A percentile compares a stretch with the other conserved stretches of the same genome.
Evolutionary conservation across 106 monocot genomes (phyloP).

Genomic region (Dendrobium catenatum): DNA sequence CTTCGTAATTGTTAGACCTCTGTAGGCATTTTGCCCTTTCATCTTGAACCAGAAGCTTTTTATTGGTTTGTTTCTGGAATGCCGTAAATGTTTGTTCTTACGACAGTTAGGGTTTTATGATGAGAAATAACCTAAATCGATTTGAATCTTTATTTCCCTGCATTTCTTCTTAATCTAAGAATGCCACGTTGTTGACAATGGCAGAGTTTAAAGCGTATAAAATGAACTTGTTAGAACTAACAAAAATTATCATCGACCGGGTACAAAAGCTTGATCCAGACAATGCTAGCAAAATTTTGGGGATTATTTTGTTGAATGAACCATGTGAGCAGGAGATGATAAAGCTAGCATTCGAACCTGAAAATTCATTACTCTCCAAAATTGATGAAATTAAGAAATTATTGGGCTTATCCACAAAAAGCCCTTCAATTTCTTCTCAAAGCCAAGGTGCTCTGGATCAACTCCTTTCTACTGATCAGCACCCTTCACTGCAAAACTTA

Average conservation of each 20-base stretch:
- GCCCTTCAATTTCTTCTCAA: neutral
- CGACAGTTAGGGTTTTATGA: too few species aligned
- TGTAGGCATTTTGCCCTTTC: too few species aligned
- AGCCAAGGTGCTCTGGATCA: slow-evolving; percentile 9
- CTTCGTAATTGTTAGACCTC: too few species aligned
- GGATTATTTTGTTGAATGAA: slow-evolving; percentile 43
- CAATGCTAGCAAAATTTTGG: slow-evolving; percentile 44
- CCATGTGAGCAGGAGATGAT: slow-evolving; percentile 41
- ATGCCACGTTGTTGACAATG: neutral
- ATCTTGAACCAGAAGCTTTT: too few species aligned
- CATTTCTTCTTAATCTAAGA: neutral
- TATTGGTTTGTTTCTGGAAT: too few species aligned
- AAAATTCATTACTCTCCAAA: slow-evolving; percentile 28
- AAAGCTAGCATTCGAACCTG: slow-evolving; percentile 47
- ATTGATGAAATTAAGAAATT: slow-evolving; percentile 40
- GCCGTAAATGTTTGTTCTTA: too few species aligned
- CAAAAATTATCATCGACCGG: slow-evolving; percentile 38
- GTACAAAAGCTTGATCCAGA: slow-evolving; percentile 50
- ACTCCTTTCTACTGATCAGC: slow-evolving; percentile 10
- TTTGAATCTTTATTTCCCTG: neutral
- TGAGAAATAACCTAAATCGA: neutral
- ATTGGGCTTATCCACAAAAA: slow-evolving; percentile 7
- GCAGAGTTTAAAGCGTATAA: slow-evolving; percentile 20
- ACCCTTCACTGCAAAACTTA: slow-evolving; percentile 4
- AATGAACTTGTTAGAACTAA: slow-evolving; percentile 52